A percentile compares a stretch with the other conserved stretches of the same genome.
Conservation (phyloP, 2,329 filamentous ascomycete species). For the Colletotrichum zoysiae region DNA sequence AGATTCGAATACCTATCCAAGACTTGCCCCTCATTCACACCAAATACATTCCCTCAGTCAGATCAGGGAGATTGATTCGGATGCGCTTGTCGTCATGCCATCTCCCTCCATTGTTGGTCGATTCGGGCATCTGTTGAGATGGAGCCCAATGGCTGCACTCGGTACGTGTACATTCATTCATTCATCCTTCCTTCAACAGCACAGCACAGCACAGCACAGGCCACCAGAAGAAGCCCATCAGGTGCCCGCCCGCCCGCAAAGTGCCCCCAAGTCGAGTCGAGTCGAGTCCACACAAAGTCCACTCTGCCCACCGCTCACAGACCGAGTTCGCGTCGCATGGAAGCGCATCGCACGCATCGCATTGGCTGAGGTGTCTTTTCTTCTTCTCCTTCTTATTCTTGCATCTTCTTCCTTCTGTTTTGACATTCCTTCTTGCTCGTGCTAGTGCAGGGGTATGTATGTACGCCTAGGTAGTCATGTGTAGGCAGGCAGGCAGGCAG, state of each 20-base stretch:
- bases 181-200: neutral
- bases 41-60: neutral
- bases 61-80: neutral
- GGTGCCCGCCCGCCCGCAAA: no score
- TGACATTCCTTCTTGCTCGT: no score
- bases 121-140: neutral
- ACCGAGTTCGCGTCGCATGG: conserved; percentile 12
- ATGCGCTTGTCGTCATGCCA: neutral
- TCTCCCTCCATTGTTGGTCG: neutral
- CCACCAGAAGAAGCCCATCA: neutral
- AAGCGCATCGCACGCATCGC: conserved; percentile 22
- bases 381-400: no score
- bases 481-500: no score
- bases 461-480: no score
- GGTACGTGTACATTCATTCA: neutral
- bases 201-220: no score
- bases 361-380: conserved; percentile 36
- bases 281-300: conserved; percentile 4
- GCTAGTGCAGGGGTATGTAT: no score
- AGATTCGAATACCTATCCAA: neutral
- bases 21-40: neutral
- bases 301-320: conserved; percentile 5
- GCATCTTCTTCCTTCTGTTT: no score
- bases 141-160: neutral
- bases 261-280: no score